Percentiles rank a stretch among this genome's conserved stretches.
Evolutionary conservation across 805 yeast genomes (phyloP).

Genomic region (Wickerhamiella musiphila): DNA sequence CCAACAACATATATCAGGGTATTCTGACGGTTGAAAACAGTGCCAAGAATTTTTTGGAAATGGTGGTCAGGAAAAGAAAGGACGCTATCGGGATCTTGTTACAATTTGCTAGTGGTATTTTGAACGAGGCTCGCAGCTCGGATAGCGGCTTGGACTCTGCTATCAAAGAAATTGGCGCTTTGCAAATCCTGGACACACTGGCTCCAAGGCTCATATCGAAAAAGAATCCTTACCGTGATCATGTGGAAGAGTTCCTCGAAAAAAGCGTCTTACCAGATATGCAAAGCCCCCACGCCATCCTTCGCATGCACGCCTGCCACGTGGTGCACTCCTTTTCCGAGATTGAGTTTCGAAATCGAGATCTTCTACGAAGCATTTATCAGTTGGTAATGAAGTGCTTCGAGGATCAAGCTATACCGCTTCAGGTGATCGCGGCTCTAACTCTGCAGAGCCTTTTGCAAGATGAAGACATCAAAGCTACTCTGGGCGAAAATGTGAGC

Average conservation of each 20-base stretch:
- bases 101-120: conserved; percentile 12
- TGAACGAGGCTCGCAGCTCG: conserved; percentile 6
- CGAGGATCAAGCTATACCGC: conserved; percentile 41
- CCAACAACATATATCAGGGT: conserved; percentile 47
- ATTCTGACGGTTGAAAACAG: conserved; percentile 57
- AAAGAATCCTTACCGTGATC: conserved; percentile 38
- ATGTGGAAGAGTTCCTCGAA: conserved; percentile 53
- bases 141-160: conserved; percentile 27
- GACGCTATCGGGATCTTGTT: conserved; percentile 6
- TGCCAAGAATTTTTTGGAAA: conserved; percentile 53
- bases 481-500: conserved; percentile 49
- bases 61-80: conserved; percentile 53
- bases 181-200: conserved; percentile 63
- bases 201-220: conserved; percentile 35
- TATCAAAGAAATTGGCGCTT: conserved; percentile 25
- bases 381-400: conserved; percentile 24
- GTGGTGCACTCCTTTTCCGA: conserved; percentile 41
- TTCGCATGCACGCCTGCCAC: conserved; percentile 44
- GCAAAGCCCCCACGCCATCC: conserved; percentile 38
- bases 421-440: conserved; percentile 66
- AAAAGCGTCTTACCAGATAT: conserved; percentile 58
- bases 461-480: conserved; percentile 47
- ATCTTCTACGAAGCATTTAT: conserved; percentile 42
- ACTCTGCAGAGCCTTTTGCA: conserved; percentile 67
- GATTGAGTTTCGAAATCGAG: conserved; percentile 42